Evolutionary conservation across 768 basidiomycete species (phyloP).

Genomic region (Saitozyma sp.): DNA sequence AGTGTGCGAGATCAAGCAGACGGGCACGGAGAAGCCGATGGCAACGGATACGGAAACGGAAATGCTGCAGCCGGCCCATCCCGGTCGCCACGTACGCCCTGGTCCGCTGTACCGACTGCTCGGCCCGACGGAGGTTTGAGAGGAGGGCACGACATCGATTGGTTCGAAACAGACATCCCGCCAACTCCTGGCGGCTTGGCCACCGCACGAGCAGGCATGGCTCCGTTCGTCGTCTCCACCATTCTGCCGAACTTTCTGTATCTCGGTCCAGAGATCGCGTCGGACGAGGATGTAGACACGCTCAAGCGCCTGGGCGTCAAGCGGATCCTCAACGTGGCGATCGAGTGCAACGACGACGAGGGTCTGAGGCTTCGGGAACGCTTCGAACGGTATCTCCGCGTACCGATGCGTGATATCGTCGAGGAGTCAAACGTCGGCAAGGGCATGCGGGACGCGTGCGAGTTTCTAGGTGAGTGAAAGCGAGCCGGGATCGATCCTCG

Average conservation of each 20-base stretch:
- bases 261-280: slow-evolving; percentile 82
- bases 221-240: slow-evolving; percentile 74
- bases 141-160: no score
- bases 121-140: not conserved
- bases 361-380: slow-evolving; percentile 64
- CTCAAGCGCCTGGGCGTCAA: slow-evolving; percentile 74
- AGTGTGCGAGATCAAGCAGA: no score
- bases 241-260: slow-evolving; percentile 89
- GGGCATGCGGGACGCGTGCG: slow-evolving; percentile 80
- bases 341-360: slow-evolving; percentile 79
- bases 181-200: slow-evolving; percentile 18
- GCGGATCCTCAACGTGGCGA: slow-evolving; percentile 85
- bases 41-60: no score
- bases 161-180: not conserved
- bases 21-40: no score
- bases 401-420: slow-evolving; percentile 92
- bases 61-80: no score
- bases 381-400: slow-evolving; percentile 81
- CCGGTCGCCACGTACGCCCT: not conserved
- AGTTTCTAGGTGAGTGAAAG: slow-evolving; percentile 70
- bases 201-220: slow-evolving; percentile 23
- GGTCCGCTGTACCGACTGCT: not conserved
- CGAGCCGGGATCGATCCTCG: not conserved
- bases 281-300: slow-evolving; percentile 71
- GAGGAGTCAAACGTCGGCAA: slow-evolving; percentile 85